Evolutionary conservation across 495 filamentous ascomycete genomes (phyloP).

Genomic region (Diplogelasinospora grovesii): DNA sequence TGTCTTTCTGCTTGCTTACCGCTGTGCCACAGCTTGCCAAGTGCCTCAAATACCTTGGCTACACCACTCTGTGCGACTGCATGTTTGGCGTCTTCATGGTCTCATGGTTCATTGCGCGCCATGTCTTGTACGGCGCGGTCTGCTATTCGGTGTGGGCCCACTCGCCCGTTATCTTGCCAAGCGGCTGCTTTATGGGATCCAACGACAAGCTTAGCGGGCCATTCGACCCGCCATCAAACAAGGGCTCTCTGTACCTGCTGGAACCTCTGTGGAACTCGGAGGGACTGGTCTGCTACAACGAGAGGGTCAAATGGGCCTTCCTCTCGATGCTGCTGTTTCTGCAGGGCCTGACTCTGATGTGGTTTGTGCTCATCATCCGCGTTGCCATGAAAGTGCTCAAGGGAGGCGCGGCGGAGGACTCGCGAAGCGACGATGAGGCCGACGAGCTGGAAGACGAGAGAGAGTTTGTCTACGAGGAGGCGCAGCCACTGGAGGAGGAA

Average conservation of each 20-base stretch:
- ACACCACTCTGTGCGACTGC: slow-evolving; percentile 66
- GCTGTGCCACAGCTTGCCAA: slow-evolving; percentile 72
- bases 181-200: slow-evolving; percentile 62
- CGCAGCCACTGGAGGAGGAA: slow-evolving; percentile 53
- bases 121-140: slow-evolving; percentile 69
- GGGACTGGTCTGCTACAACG: slow-evolving; percentile 70
- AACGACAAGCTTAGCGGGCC: slow-evolving; percentile 43
- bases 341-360: slow-evolving; percentile 75
- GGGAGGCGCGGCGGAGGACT: slow-evolving; percentile 76
- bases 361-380: slow-evolving; percentile 82
- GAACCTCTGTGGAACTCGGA: slow-evolving; percentile 62
- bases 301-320: slow-evolving; percentile 65
- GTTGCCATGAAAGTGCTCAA: slow-evolving; percentile 71
- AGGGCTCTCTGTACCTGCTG: slow-evolving; percentile 54
- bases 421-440: slow-evolving; percentile 79
- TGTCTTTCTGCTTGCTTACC: no score
- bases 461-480: slow-evolving; percentile 40
- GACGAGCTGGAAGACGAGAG: slow-evolving; percentile 55
- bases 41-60: slow-evolving; percentile 83
- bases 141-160: slow-evolving; percentile 78
- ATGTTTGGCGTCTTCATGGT: slow-evolving; percentile 83
- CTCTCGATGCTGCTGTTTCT: slow-evolving; percentile 66
- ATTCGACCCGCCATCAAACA: slow-evolving; percentile 48
- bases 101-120: slow-evolving; percentile 77
- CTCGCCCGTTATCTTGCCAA: slow-evolving; percentile 51